Base-by-base conservation (phyloP, 345 rosid species). In the Eucalyptus marginata region DNA sequence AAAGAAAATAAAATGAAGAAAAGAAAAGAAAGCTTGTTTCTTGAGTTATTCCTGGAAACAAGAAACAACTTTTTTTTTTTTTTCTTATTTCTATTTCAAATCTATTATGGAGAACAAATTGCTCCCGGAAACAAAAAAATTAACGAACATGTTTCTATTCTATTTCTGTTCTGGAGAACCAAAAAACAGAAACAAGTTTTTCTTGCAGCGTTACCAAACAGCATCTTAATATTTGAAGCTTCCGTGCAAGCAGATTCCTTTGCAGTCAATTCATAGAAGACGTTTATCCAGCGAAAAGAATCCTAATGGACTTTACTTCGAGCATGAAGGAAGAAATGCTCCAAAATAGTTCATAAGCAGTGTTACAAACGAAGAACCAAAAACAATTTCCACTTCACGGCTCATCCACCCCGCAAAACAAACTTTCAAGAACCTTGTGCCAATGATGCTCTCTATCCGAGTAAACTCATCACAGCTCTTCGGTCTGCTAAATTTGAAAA, bases 21-120 rank as follows among this genome's bases (percentile, higher is more conserved):
- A 52, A 7, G 0, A 52, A 52, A 52, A 52, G 10, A 52, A 18
- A 52, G 10, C 10, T 52, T 4, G 0, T 52, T 52, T 52, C 58
- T 8, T 52, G 8, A 52, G 58, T 52, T 18, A 18, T 20, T 9
- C 1, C 2, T 1, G 1, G 0, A 7, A 52, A 52, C 2, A 52
- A 52, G 10, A 52, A 52, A 3, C 2, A 51, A 1, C 0, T 3
- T 52, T 7, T 52, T 44, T 51, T 7, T 18, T 52, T 52, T 17
- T 18, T 52, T 18, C 2, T 52, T 20, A 52, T 52, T 52, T 52
- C 2, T 52, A 52, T 52, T 52, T 52, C 58, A 52, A 20, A 52
- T 52, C 25, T 20, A 52, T 52, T 52, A 0, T 52, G 2, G 2
- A 52, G 10, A 52, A 52, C 25, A 52, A 52, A 52, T 52, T 52